A percentile compares a stretch with the other conserved stretches of the same genome.
phyloP scores from a whole-genome alignment of 2,329 filamentous ascomycete genomes.

The Claviceps africana region DNA sequence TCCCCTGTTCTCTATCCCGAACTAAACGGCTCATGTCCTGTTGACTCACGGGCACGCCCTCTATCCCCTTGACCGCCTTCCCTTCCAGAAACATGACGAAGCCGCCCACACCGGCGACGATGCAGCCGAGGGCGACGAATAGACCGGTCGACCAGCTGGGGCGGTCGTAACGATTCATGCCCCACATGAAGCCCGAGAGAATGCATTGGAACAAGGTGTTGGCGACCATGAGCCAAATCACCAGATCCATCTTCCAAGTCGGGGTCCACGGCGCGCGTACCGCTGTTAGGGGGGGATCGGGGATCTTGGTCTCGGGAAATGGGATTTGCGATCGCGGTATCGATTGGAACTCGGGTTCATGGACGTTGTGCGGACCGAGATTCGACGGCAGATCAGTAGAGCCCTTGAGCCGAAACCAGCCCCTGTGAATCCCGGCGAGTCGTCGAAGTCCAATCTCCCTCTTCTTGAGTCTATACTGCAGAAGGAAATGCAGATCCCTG shows the following conservation, averaged over 20 bases:
- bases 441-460: conserved; percentile 45
- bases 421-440: conserved; percentile 58
- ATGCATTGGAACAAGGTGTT: conserved; percentile 68
- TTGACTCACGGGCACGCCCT: conserved; percentile 52
- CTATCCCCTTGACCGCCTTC: conserved; percentile 54
- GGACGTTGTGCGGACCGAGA: conserved; percentile 39
- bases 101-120: conserved; percentile 54
- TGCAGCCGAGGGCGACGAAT: conserved; percentile 61
- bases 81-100: conserved; percentile 59
- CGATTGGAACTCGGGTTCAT: conserved; percentile 25
- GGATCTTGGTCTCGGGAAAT: conserved; percentile 47
- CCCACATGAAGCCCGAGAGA: conserved; percentile 74
- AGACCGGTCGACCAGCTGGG: conserved; percentile 69
- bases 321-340: conserved; percentile 33
- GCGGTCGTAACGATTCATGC: conserved; percentile 55
- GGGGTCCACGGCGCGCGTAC: conserved; percentile 51
- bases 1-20: conserved; percentile 38
- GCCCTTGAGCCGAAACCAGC: conserved; percentile 61
- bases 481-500: conserved; percentile 61
- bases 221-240: conserved; percentile 63
- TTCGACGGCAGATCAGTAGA: conserved; percentile 43
- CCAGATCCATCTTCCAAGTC: conserved; percentile 64
- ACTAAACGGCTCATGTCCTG: conserved; percentile 37
- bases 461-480: conserved; percentile 45
- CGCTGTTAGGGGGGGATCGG: conserved; percentile 57